Conservation (phyloP, 129 eudicot species). For the Glebionis coronaria region DNA sequence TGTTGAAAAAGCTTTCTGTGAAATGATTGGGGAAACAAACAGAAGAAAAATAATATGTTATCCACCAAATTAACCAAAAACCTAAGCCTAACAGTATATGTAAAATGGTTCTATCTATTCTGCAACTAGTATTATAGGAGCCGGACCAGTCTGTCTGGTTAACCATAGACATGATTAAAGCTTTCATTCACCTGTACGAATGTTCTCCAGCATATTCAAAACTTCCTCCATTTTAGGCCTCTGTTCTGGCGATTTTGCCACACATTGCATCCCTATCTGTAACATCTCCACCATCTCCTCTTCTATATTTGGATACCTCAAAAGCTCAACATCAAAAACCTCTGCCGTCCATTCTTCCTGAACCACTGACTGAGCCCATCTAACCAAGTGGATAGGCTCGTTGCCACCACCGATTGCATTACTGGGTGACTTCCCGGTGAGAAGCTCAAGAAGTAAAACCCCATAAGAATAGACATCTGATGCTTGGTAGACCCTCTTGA, state of each 20-base stretch:
- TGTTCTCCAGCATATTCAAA: conserved; percentile 62
- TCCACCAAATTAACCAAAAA: conserved; percentile 19
- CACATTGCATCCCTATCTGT: conserved; percentile 80
- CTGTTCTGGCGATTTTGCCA: conserved; percentile 58
- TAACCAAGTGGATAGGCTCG: conserved; percentile 68
- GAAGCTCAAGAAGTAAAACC: conserved; percentile 78
- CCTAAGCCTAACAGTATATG: not conserved
- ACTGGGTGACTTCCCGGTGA: conserved; percentile 77
- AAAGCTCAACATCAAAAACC: conserved; percentile 79
- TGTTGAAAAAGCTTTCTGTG: not conserved
- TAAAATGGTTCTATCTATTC: conserved; percentile 3
- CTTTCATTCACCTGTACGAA: conserved; percentile 25
- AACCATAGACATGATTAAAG: not conserved
- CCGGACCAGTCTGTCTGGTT: not conserved
- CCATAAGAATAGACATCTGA: conserved; percentile 88
- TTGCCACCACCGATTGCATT: conserved; percentile 52
- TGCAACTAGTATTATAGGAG: no score
- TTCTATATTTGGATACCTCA: conserved; percentile 76
- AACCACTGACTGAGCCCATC: conserved; percentile 89
- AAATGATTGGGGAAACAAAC: not conserved
- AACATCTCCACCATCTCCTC: conserved; percentile 92
- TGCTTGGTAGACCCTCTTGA: conserved; percentile 52
- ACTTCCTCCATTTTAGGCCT: conserved; percentile 81
- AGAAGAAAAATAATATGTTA: not conserved
- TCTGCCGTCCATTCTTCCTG: conserved; percentile 97